Conservation (phyloP, 2,329 filamentous ascomycete genomes). For the Onygenales sp. region DNA sequence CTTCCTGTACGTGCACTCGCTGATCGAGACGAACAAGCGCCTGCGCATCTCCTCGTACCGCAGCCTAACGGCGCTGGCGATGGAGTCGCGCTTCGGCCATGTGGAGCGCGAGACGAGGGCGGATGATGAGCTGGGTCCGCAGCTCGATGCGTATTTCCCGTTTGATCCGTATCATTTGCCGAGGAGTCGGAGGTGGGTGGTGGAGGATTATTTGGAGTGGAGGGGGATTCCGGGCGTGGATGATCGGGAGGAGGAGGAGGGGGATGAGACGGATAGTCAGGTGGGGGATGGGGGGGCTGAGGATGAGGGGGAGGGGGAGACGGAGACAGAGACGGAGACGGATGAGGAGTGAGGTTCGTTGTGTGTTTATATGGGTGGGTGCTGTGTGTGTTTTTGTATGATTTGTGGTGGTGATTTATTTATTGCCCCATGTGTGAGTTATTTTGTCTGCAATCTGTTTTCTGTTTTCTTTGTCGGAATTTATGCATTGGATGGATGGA, state of each 20-base stretch:
- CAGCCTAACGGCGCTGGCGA: conserved; percentile 25
- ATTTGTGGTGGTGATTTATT: too few relatives aligned
- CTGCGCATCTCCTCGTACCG: conserved; percentile 65
- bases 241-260: conserved; percentile 45
- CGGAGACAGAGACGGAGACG: conserved; percentile 32
- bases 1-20: conserved; percentile 80
- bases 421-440: too few relatives aligned
- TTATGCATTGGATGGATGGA: too few relatives aligned
- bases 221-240: conserved; percentile 62
- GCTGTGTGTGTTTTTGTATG: too few relatives aligned
- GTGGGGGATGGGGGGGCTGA: conserved; percentile 19
- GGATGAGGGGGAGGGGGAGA: conserved; percentile 29
- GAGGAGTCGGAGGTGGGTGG: conserved; percentile 77
- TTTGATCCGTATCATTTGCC: conserved; percentile 95
- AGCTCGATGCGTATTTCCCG: conserved; percentile 90
- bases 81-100: conserved; percentile 29
- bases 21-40: conserved; percentile 87
- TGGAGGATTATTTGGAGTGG: conserved; percentile 76
- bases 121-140: conserved; percentile 66
- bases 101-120: conserved; percentile 46
- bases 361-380: background rate
- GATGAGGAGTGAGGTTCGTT: conserved; percentile 27
- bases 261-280: conserved; percentile 35
- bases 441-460: too few relatives aligned
- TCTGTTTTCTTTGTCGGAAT: too few relatives aligned